Percentiles rank a stretch among this genome's conserved stretches.
These are phyloP conservation scores for Durio zibethinus DNA, from an alignment of 345 rosid species.

Conservation along the genomic window DNA sequence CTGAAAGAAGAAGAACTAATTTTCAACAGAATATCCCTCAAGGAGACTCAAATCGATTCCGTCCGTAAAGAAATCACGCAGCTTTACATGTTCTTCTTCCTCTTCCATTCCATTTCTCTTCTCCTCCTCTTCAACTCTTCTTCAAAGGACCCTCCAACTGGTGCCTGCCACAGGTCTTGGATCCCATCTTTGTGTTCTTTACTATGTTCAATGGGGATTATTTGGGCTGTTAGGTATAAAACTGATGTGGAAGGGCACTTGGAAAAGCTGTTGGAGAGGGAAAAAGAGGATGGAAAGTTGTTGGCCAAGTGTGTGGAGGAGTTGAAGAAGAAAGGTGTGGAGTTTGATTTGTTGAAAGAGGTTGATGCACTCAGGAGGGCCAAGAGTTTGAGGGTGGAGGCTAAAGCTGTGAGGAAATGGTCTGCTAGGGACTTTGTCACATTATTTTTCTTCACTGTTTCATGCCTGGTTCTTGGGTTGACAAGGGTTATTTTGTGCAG, in stretches of 20 bases:
- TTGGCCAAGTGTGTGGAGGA: conserved; percentile 81
- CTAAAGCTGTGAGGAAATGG: conserved; percentile 71
- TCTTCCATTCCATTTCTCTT: conserved; percentile 74
- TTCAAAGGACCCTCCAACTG: conserved; percentile 15
- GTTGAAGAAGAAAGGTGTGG: conserved; percentile 83
- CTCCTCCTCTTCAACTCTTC: conserved; percentile 77
- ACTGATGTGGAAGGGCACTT: conserved; percentile 68
- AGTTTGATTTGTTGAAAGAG: conserved; percentile 88
- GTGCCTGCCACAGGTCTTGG: conserved; percentile 64
- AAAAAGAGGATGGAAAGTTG: conserved; percentile 81
- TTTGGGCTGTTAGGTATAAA: conserved; percentile 87
- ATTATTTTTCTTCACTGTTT: conserved; percentile 66
- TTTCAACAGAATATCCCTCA: conserved; percentile 61
- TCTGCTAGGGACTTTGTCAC: conserved; percentile 73
- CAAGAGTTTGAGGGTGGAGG: conserved; percentile 80
- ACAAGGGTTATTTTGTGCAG: conserved; percentile 70
- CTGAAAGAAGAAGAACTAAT: conserved; percentile 87
- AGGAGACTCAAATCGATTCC: conserved; percentile 82
- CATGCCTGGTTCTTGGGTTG: conserved; percentile 73
- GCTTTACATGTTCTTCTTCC: conserved; percentile 82
- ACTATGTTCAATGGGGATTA: conserved; percentile 63
- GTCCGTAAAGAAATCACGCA: conserved; percentile 70
- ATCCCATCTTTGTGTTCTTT: conserved; percentile 75
- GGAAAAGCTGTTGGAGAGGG: conserved; percentile 77
- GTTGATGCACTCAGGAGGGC: conserved; percentile 94